phyloP scores from a whole-genome alignment of 1,284 basidiomycete genomes.

The Coriolopsis trogii region DNA sequence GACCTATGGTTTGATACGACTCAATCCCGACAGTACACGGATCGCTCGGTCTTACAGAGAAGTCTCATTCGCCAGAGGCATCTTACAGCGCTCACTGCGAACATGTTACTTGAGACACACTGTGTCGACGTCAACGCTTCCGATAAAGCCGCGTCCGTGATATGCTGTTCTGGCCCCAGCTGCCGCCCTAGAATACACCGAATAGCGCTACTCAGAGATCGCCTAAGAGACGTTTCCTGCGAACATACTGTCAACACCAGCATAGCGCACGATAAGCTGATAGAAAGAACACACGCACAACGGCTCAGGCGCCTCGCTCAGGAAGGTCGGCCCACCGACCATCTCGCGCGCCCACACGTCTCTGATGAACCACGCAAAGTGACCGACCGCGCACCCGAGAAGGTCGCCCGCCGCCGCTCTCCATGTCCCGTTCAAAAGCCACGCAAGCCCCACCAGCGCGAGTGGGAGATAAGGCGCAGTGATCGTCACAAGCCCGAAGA shows the following conservation, averaged over 20 bases:
- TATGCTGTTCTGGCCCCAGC: no score
- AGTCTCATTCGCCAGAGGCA: no score
- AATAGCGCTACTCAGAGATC: conserved; percentile 40
- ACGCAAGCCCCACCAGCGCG: conserved; percentile 87
- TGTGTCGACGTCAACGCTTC: no score
- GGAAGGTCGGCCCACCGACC: conserved; percentile 71
- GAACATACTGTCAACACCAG: conserved; percentile 7
- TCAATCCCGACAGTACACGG: no score
- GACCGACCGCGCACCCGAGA: conserved; percentile 88
- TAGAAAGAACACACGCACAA: conserved; percentile 59
- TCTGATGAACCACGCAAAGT: conserved; percentile 90
- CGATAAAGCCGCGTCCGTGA: not conserved
- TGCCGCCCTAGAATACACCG: no score
- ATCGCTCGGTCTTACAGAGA: no score
- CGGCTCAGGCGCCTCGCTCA: conserved; percentile 77
- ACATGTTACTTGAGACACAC: no score
- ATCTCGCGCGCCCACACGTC: conserved; percentile 97
- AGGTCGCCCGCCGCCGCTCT: conserved; percentile 85
- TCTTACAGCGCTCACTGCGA: no score
- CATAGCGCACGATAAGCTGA: not conserved
- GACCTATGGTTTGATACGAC: no score
- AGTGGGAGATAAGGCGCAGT: conserved; percentile 95
- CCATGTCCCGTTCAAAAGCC: conserved; percentile 89
- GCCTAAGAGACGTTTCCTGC: conserved; percentile 68
- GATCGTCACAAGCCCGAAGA: conserved; percentile 94